Evolutionary conservation across 1,139 yeast species (phyloP), one percentile per base, ranked within the genome.

Genomic region (Suhomyces panamericanus): DNA sequence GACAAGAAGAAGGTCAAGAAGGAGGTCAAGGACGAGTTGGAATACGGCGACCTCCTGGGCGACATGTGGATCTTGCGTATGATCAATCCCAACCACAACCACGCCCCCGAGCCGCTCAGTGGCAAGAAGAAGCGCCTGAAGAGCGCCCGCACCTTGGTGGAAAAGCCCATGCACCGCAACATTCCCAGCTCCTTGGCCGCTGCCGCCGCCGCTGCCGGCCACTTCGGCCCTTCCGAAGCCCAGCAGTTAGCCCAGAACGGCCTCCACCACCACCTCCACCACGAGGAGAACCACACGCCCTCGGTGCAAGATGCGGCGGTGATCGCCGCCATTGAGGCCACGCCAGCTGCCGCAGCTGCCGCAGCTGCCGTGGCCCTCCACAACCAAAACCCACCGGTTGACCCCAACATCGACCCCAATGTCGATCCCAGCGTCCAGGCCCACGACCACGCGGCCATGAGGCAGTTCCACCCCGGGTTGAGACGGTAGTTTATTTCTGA

Each of bases 31-130:
- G 71, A 64, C 34, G 68, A 62, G 35, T 49, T 50, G 40, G 64
- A 59, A 29, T 62, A 52, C 44, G 48, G 41, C 32, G 54, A 49
- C 39, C 52, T 53, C 15, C 31, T 47, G 27, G 53, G 52, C 32
- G 78, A 73, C 52, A 69, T 71, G 68, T 74, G 79, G 79, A 72
- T 74, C 39, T 72, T 74, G 55, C 59, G 78, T 49, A 74, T 74
- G 79, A 74, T 74, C 45, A 73, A 71, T 55, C 77, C 78, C 12
- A 65, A 65, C 37, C 78, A 74, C 57, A 73, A 73, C 55, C 79
- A 74, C 53, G 63, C 78, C 2, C 73, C 78, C 13, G 78, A 74
- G 58, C 77, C 77, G 26, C 58, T 61, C 36, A 55, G 55, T 43
- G 52, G 59, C n/a, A 60, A 58, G 47, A 69, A 69, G 53, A 72